Percentiles rank a stretch among this genome's conserved stretches.
phyloP scores from a whole-genome alignment of 2,329 filamentous ascomycete genomes.

The Sporothrix phasma region DNA sequence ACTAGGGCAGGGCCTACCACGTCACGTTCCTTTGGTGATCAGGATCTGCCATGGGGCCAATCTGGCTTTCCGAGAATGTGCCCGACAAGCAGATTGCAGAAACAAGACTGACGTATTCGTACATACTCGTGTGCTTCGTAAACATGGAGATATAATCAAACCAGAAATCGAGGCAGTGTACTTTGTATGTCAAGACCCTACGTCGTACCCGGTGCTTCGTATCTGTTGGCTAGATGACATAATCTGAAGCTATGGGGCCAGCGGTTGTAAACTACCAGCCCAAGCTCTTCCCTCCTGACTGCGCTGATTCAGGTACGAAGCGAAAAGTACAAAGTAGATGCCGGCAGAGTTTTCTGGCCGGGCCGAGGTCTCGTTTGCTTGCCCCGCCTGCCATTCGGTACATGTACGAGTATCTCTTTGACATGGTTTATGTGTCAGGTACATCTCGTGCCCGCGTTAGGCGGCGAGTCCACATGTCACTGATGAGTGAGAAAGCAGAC shows the following conservation, averaged over 20 bases:
- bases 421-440: not conserved
- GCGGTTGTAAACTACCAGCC: not conserved
- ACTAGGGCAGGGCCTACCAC: not conserved
- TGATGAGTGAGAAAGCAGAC: not conserved
- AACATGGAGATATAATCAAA: too few species aligned
- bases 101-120: too few species aligned
- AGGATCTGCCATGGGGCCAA: not conserved
- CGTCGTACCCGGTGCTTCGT: too few species aligned
- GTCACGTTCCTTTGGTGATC: not conserved
- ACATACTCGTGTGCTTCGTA: too few species aligned
- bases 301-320: conserved; percentile 1
- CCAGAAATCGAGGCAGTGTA: too few species aligned
- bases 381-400: not conserved
- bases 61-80: not conserved
- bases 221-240: conserved; percentile 8
- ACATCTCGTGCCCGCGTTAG: not conserved
- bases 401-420: not conserved
- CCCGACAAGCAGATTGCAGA: too few species aligned
- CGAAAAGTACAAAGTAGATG: too few species aligned
- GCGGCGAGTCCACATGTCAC: not conserved
- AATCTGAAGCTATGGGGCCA: not conserved
- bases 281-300: not conserved
- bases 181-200: too few species aligned
- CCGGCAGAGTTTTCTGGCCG: too few species aligned
- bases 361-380: not conserved